Evolutionary conservation across 179 eudicot species (phyloP), one percentile per base, ranked within the genome.

Genomic region (Actinidia arguta): DNA sequence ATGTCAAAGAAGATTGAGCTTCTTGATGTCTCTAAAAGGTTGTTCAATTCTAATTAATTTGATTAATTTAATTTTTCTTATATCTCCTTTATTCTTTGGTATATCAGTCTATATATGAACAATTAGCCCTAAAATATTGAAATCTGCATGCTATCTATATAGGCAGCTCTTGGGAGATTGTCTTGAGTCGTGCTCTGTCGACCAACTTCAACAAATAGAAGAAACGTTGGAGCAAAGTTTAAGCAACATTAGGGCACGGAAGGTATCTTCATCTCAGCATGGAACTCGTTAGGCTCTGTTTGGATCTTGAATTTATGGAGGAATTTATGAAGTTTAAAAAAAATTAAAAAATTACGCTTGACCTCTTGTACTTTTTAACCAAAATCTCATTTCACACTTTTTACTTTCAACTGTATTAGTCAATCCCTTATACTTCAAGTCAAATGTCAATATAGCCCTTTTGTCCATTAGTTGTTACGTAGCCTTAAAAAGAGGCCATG

Each of bases 141-240:
- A 75, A 78, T 52, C 48, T 14, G 2, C 6, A 51, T 51, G 22
- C 58, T 70, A 13, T 39, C 42, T 11, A 31, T 31, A 31, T 80
- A 93, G 96, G 85, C 89, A 85, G 84, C 88, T 93, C 47, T 71
- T 92, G 81, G 96, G 96, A 85, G 92, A 92, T 50, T 75, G 83
- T 62, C 13, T 92, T 68, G 91, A 86, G 25, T 74, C 90, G 62
- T 93, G 90, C 89, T 80, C 64, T 27, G 44, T 83, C 4, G 90
- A 87, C 24, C 94, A 93, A 73, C 84, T 93, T 58, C 91, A 90
- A 48, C 84, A 85, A 79, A 56, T 92, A 72, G 96, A 93, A 80
- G 80, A 69, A 9, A 90, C 92, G 78, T 83, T 93, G 76, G 91
- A 88, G 54, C 82, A 68, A 79, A 89, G 93, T 42, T 86, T 93